Evolutionary conservation across 1,284 basidiomycete species (phyloP), one percentile per base, ranked within the genome.

Genomic region (Meripilus lineatus): DNA sequence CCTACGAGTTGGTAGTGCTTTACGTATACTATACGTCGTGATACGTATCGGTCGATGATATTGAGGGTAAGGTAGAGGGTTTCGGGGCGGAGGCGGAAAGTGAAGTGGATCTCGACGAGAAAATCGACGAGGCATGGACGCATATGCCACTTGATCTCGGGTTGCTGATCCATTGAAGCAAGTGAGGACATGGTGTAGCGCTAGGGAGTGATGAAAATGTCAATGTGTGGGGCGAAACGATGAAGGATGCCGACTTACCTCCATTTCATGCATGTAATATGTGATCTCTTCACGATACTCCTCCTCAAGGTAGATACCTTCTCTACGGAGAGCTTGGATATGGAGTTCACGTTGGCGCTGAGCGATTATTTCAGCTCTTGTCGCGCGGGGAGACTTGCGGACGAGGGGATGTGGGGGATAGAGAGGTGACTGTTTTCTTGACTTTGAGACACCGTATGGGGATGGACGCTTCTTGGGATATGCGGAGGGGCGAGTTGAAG

Each of bases 1-100:
- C 96, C 96, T 42, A 99, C 95, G 41, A 99, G 88, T 64, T 99
- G 96, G 65, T 98, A 99, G 69, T 99, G 96, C 67, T 96, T 96
- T 73, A 94, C 93, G 72, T 93, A 98, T 44, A 99, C 96, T 54
- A 99, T 89, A 36, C 96, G 90, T 56, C 94, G 93, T 42, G 96
- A 98, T 23, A 99, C 92, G 67, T 99, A 99, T 56, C 96, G 93
- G 68, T 99, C 96, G 64, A 99, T 86, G 63, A 99, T 95, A 74
- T 99, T 99, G 70, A 98, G 80, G 21, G 95, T 90, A 62, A 99
- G 88, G 69, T 97, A 99, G 48, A 99, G 80, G 2, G 96, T 99
- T 71, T 99, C 96, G 8, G 96, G 93, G 28, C 95, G 91, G 33
- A 99, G 81, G 35, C 93, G 82, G 72, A 97, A 94, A 51, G 89